A percentile compares a stretch with the other conserved stretches of the same genome.
Evolutionary conservation across 345 rosid genomes (phyloP).

Genomic region (Sonneratia alba): DNA sequence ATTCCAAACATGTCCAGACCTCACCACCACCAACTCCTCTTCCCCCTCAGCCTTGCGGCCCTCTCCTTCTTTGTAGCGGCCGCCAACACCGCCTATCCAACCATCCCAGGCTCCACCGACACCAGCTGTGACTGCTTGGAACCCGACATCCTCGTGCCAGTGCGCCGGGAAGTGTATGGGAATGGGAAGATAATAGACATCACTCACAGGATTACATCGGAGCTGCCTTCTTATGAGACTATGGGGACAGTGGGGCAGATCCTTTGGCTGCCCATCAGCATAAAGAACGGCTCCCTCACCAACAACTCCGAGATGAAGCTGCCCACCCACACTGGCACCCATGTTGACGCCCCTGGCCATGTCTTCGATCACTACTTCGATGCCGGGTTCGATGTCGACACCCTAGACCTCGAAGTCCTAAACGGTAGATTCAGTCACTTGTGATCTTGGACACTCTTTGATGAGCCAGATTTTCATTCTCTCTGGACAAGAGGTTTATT

Average conservation of each 20-base stretch:
- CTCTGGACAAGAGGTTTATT: background rate
- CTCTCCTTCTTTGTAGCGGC: conserved; percentile 7
- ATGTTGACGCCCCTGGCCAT: conserved; percentile 14
- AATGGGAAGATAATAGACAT: conserved; percentile 66
- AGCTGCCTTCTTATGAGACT: conserved; percentile 45
- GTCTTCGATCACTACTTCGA: conserved; percentile 12
- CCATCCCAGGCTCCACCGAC: conserved; percentile 26
- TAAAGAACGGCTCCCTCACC: conserved; percentile 16
- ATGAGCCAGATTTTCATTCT: background rate
- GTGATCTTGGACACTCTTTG: background rate
- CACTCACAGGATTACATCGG: conserved; percentile 48
- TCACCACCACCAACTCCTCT: conserved; percentile 10
- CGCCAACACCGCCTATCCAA: conserved; percentile 26
- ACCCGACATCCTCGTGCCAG: conserved; percentile 28
- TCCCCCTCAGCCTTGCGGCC: background rate
- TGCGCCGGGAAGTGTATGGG: conserved; percentile 69
- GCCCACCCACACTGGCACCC: conserved; percentile 14
- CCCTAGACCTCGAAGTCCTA: conserved; percentile 14
- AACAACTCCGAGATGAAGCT: conserved; percentile 14
- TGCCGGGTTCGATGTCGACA: conserved; percentile 17
- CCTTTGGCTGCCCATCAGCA: conserved; percentile 43
- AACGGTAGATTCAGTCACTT: background rate
- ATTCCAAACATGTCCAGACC: background rate
- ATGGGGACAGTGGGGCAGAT: conserved; percentile 47
- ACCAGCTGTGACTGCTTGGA: conserved; percentile 5